phyloP scores from a whole-genome alignment of 805 yeast genomes.

The Priceomyces haplophilus region DNA sequence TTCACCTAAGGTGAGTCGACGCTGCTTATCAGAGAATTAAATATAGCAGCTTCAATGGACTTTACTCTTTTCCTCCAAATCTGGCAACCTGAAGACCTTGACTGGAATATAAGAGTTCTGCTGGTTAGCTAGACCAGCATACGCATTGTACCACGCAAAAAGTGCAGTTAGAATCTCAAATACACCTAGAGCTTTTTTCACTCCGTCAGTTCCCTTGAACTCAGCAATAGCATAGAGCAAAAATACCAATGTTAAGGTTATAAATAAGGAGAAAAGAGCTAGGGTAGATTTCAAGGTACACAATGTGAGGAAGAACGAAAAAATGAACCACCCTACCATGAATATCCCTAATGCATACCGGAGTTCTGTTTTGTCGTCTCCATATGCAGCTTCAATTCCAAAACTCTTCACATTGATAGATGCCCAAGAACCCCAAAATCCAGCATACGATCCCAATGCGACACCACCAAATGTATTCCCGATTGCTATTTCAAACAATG shows the following conservation, averaged over 20 bases:
- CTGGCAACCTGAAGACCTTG: conserved; percentile 53
- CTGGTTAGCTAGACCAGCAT: conserved; percentile 49
- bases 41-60: too few species aligned
- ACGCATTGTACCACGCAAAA: conserved; percentile 45
- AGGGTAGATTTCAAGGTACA: conserved; percentile 43
- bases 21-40: too few species aligned
- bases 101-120: conserved; percentile 60
- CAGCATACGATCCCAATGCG: conserved; percentile 59
- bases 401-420: conserved; percentile 46
- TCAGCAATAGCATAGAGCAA: conserved; percentile 40
- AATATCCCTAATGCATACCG: conserved; percentile 37
- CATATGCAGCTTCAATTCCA: conserved; percentile 36
- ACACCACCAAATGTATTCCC: conserved; percentile 78
- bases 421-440: conserved; percentile 76
- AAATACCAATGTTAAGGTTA: conserved; percentile 40
- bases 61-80: conserved; percentile 8
- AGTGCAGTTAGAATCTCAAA: conserved; percentile 43
- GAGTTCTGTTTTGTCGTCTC: conserved; percentile 22
- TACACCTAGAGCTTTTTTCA: conserved; percentile 42
- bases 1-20: too few species aligned
- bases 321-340: conserved; percentile 42
- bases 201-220: conserved; percentile 24
- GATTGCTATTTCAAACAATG: conserved; percentile 71
- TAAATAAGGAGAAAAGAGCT: conserved; percentile 41
- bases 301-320: conserved; percentile 40